Conservation (phyloP, 352 stramenopile species). For the Lagenidium giganteum region DNA sequence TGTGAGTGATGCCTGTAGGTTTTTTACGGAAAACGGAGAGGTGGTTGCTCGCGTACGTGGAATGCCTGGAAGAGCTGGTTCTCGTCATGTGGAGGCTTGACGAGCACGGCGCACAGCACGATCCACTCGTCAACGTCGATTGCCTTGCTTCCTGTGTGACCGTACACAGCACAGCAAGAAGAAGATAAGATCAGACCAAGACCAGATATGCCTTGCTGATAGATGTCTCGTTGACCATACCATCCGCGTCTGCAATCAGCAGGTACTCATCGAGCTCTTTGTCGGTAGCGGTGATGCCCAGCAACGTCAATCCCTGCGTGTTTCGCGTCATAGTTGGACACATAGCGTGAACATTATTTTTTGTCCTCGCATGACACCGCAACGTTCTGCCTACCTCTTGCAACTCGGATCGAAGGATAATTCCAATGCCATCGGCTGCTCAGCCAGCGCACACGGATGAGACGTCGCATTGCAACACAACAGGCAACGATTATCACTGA, state of each 20-base stretch:
- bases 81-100: slow-evolving; percentile 34
- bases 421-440: slow-evolving; percentile 32
- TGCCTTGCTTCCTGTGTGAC: slow-evolving; percentile 44
- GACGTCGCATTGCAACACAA: background rate
- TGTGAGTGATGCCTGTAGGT: too few species aligned
- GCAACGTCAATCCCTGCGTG: slow-evolving; percentile 30
- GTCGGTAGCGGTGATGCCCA: slow-evolving; percentile 38
- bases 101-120: slow-evolving; percentile 37
- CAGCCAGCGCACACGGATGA: background rate
- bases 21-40: too few species aligned
- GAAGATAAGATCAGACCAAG: too few species aligned
- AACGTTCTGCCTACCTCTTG: too few species aligned
- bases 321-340: too few species aligned
- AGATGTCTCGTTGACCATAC: too few species aligned
- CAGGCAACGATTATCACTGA: too few species aligned
- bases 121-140: slow-evolving; percentile 50
- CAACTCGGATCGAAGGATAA: slow-evolving; percentile 47
- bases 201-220: too few species aligned
- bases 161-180: too few species aligned
- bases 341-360: too few species aligned
- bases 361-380: too few species aligned
- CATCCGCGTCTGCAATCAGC: slow-evolving; percentile 37
- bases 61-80: slow-evolving; percentile 31
- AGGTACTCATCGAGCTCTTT: slow-evolving; percentile 50
- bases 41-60: slow-evolving; percentile 32